These are phyloP conservation scores for Meira nashicola DNA, from an alignment of 1,284 basidiomycete species.

Conservation along the genomic window DNA sequence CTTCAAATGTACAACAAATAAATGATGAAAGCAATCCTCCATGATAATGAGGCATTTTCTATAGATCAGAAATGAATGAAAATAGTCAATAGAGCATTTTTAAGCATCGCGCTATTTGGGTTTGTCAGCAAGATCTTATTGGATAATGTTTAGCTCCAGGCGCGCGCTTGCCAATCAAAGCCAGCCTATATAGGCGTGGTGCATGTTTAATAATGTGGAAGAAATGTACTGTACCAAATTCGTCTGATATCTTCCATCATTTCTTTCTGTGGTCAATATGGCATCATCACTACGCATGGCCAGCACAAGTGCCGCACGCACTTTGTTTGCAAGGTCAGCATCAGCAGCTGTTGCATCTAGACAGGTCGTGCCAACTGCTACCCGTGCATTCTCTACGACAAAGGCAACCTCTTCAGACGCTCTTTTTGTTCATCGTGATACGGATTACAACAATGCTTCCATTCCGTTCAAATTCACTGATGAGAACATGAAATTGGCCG, in stretches of 20 bases:
- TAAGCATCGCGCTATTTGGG: too few relatives aligned
- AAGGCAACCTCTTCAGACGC: conserved; percentile 28
- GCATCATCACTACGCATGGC: neutral
- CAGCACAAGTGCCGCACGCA: neutral
- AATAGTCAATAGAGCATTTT: too few relatives aligned
- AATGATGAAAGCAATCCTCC: too few relatives aligned
- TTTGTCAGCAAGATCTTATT: too few relatives aligned
- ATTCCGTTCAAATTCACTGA: conserved; percentile 83
- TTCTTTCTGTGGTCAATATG: neutral
- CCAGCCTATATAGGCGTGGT: neutral
- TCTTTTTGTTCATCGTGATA: conserved; percentile 70
- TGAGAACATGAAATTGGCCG: conserved; percentile 75
- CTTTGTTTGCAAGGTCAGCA: neutral
- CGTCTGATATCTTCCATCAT: too few relatives aligned
- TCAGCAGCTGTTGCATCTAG: neutral
- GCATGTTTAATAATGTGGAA: too few relatives aligned
- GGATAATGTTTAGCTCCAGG: too few relatives aligned
- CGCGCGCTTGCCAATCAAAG: neutral
- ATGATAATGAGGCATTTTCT: too few relatives aligned
- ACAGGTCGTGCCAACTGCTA: neutral
- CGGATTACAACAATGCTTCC: conserved; percentile 67
- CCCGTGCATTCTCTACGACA: conserved; percentile 8
- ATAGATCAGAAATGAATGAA: too few relatives aligned
- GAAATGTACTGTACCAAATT: too few relatives aligned
- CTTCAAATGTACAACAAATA: too few relatives aligned